phyloP scores from a whole-genome alignment of 2,329 filamentous ascomycete species.

The Beauveria scarabaeidicola region DNA sequence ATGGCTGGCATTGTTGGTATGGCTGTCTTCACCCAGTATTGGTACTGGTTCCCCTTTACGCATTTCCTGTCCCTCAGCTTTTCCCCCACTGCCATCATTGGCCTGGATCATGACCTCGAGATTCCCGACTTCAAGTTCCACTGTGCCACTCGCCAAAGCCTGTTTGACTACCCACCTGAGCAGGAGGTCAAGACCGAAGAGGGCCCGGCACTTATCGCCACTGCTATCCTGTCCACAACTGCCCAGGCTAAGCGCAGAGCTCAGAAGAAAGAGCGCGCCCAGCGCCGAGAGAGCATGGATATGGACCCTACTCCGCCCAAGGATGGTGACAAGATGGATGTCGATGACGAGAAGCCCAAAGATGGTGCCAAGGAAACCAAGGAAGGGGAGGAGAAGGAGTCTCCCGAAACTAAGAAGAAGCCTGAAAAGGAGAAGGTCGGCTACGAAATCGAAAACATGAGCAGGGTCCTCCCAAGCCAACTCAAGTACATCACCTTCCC shows the following conservation, averaged over 20 bases:
- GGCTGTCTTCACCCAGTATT: slow-evolving; percentile 98
- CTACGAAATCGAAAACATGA: slow-evolving; percentile 96
- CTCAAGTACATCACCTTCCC: slow-evolving; percentile 94
- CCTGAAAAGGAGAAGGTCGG: slow-evolving; percentile 92
- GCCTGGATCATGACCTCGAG: slow-evolving; percentile 85
- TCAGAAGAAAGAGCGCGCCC: slow-evolving; percentile 86
- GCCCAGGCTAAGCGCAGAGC: slow-evolving; percentile 93
- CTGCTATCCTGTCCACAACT: slow-evolving; percentile 90
- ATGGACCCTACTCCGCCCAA: slow-evolving; percentile 63
- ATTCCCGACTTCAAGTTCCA: slow-evolving; percentile 93
- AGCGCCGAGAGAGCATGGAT: slow-evolving; percentile 90
- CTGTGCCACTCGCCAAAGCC: slow-evolving; percentile 85
- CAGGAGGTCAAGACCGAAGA: slow-evolving; percentile 93
- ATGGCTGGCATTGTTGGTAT: slow-evolving; percentile 98
- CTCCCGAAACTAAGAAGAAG: slow-evolving; percentile 71
- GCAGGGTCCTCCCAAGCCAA: slow-evolving; percentile 81
- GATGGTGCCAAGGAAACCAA: slow-evolving; percentile 54
- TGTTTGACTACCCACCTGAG: slow-evolving; percentile 97
- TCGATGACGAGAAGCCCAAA: slow-evolving; percentile 56
- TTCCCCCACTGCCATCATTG: slow-evolving; percentile 93
- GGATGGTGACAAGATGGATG: slow-evolving; percentile 79
- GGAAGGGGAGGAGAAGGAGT: slow-evolving; percentile 45
- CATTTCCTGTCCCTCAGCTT: slow-evolving; percentile 96
- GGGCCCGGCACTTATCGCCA: slow-evolving; percentile 86
- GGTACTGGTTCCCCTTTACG: slow-evolving; percentile 99